Evolutionary conservation across 1,284 basidiomycete species (phyloP), one percentile per base, ranked within the genome.

Genomic region (Chiua sp.): DNA sequence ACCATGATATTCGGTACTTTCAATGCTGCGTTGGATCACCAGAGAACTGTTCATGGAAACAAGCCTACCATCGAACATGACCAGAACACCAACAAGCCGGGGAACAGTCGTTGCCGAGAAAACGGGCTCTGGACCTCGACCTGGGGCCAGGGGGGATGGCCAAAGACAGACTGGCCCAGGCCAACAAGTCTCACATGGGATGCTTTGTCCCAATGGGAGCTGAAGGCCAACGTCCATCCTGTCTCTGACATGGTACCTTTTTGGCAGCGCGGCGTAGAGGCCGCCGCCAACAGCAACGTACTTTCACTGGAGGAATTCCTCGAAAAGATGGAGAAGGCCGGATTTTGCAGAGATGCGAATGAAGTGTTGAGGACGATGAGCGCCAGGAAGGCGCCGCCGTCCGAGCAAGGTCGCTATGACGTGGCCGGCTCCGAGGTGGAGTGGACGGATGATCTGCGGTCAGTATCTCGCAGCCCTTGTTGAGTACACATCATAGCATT

Each of bases 201-300:
- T 39, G 81, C 81, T 54, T 70, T 82, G 53, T 79, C 77, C 46
- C 76, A 74, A 53, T 79, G 79, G 68, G 88, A 89, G 64, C 78
- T 80, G 64, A 80, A 82, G 47, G 78, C 82, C 60, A 78, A 78
- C 60, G 74, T 80, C 12, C 83, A 86, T 59, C 75, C 78, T 10
- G 74, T 81, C 23, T 71, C 73, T 49, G 79, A 81, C 63, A 63
- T 84, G 59, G 77, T 88, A 39, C 78, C 79, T 2, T 87, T 85
- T 68, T 88, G 87, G 86, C 76, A 78, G 33, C 71, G 77, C 22
- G 82, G 81, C 5, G 73, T 87, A 4, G 76, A 80, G 47, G 84
- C 84, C 3, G 85, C 83, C 12, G 78, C 81, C 67, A 74, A 77
- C 32, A 84, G 81, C 1, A 75, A 82, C 59, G 77, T 78, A 46